Conservation (phyloP, 768 basidiomycete genomes). For the Macrolepiota dolichaula region DNA sequence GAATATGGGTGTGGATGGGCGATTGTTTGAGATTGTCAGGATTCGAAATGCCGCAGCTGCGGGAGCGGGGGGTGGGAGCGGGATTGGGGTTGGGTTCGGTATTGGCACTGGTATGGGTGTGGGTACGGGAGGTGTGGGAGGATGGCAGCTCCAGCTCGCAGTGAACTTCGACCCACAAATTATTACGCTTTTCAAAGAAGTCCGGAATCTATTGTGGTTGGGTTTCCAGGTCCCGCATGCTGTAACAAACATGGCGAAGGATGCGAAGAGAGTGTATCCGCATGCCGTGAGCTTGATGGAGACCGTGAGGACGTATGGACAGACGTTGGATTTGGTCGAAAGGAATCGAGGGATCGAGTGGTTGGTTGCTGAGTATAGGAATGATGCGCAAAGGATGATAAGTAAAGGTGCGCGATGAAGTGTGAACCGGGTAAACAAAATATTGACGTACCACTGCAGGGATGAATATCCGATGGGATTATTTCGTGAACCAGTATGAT, state of each 20-base stretch:
- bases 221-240: constrained; percentile 94
- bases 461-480: constrained; percentile 95
- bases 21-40: constrained; percentile 88
- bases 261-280: constrained; percentile 96
- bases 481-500: constrained; percentile 94
- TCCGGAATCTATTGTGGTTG: constrained; percentile 92
- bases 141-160: constrained; percentile 79
- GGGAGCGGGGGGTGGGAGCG: constrained; percentile 60
- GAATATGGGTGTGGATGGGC: constrained; percentile 87
- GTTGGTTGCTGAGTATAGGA: constrained; percentile 92
- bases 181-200: constrained; percentile 98
- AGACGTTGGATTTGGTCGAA: constrained; percentile 90
- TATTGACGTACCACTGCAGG: constrained; percentile 41
- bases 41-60: constrained; percentile 41
- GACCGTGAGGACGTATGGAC: constrained; percentile 96
- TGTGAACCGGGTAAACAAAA: not conserved
- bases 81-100: constrained; percentile 62
- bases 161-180: constrained; percentile 99
- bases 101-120: constrained; percentile 25
- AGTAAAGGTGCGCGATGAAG: constrained; percentile 60
- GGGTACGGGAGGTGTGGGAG: constrained; percentile 2
- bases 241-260: constrained; percentile 95
- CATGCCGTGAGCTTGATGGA: constrained; percentile 99
- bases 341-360: constrained; percentile 89
- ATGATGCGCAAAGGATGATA: constrained; percentile 92